Base-by-base conservation (phyloP, 148 eudicot species). In the Persicaria maculosa region DNA sequence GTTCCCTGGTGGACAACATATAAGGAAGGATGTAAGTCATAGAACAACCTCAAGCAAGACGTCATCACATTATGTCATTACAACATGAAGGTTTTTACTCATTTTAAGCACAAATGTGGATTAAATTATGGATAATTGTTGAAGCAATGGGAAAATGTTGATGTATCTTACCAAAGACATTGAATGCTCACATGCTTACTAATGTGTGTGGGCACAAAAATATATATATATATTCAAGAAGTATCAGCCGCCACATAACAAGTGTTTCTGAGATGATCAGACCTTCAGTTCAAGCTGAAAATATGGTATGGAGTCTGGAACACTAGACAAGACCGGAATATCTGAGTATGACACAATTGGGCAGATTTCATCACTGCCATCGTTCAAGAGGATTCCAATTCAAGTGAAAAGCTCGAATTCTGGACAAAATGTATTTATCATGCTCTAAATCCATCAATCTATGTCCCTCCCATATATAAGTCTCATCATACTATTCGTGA, bases 1-100 rank as follows among this genome's bases (percentile, higher is more conserved):
- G 75, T 79, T 17, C 97, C 98, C 98, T 91, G 54, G 87, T 50
- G 48, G 72, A 77, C 47, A 65, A 14, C 9, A 65, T 40, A 6
- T 12, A 65, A 36, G 47, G 15, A 65, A 65, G 17, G 70, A 43
- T 65, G n/a, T 5, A 3, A 65, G 11, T 65, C 43, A 5, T 9
- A 65, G 46, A 40, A 8, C 31, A 57, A 57, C 20, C 70, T 43
- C 14, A 22, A 62, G 44, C 68, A 62, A 36, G 44, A 62, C 25
- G 65, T 22, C 43, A 59, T 20, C 65, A 2, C 22, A 59, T 36
- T 59, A 40, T 59, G 12, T 9, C 43, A 1, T 58, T 6, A 58
- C 19, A 40, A 40, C 65, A 19, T 40, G 9, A 25, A 59, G 65
- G 25, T 20, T 59, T 59, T 20, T 36, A 58, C 36, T 59, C 43